Conservation (phyloP, 768 basidiomycete species). For the Scleroderma citrinum region DNA sequence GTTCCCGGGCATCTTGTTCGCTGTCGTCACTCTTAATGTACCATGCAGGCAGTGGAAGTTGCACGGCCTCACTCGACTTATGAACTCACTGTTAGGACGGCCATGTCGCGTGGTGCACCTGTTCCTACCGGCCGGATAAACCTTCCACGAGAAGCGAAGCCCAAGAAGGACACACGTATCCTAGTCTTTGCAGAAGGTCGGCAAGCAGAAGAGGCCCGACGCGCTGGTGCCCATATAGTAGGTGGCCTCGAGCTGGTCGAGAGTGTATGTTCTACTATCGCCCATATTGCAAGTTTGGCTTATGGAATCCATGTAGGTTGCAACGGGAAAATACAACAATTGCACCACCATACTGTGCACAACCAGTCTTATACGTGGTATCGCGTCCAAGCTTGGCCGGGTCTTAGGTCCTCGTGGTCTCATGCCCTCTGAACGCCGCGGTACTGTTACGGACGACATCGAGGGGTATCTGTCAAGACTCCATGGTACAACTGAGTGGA, state of each 20-base stretch:
- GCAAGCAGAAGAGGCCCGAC: slow-evolving; percentile 74
- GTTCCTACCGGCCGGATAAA: slow-evolving; percentile 88
- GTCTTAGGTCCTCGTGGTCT: slow-evolving; percentile 84
- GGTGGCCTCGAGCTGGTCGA: slow-evolving; percentile 88
- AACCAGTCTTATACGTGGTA: slow-evolving; percentile 67
- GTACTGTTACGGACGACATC: slow-evolving; percentile 90
- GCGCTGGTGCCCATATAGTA: slow-evolving; percentile 84
- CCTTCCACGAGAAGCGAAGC: slow-evolving; percentile 76
- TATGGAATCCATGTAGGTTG: slow-evolving; percentile 45
- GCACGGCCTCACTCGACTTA: slow-evolving; percentile 69
- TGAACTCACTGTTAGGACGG: slow-evolving; percentile 76
- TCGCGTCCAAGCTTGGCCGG: slow-evolving; percentile 76
- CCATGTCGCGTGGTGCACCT: slow-evolving; percentile 68
- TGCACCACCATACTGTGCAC: slow-evolving; percentile 79
- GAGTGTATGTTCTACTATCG: slow-evolving; percentile 48
- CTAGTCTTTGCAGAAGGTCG: slow-evolving; percentile 92
- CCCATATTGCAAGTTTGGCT: not conserved
- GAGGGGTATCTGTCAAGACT: slow-evolving; percentile 74
- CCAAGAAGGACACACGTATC: slow-evolving; percentile 65
- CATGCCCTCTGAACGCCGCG: slow-evolving; percentile 92
- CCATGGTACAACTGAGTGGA: slow-evolving; percentile 86
- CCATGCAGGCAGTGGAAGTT: slow-evolving; percentile 72
- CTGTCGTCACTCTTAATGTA: not conserved
- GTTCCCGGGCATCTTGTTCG: not conserved
- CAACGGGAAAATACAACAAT: slow-evolving; percentile 62